A percentile compares a stretch with the other conserved stretches of the same genome.
These are phyloP conservation scores for Maudiozyma saulgeensis DNA, from an alignment of 805 yeast genomes.

Conservation along the genomic window DNA sequence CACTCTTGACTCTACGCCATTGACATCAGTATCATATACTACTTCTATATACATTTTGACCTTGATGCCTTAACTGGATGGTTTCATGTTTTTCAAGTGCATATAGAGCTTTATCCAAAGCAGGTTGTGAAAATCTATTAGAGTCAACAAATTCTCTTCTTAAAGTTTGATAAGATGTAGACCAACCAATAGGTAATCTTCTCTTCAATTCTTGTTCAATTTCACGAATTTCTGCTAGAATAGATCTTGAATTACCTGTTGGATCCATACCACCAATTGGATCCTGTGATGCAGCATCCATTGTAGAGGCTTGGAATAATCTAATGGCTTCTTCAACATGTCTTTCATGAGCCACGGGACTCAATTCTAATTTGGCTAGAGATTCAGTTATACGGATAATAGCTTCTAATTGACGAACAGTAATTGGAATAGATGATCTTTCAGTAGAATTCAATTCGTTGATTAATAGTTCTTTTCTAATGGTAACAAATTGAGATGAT, in stretches of 20 bases:
- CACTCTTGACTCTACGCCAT: background rate
- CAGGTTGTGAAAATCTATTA: slow-evolving; percentile 52
- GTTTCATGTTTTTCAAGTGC: slow-evolving; percentile 79
- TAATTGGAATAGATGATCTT: slow-evolving; percentile 92
- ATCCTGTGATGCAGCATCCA: slow-evolving; percentile 70
- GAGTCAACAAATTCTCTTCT: slow-evolving; percentile 71
- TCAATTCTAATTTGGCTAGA: slow-evolving; percentile 73
- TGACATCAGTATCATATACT: slow-evolving; percentile 29
- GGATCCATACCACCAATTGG: slow-evolving; percentile 41
- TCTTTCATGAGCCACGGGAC: slow-evolving; percentile 74
- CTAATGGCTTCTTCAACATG: slow-evolving; percentile 96
- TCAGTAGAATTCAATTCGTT: slow-evolving; percentile 77
- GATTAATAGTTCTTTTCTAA: slow-evolving; percentile 71
- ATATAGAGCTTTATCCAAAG: slow-evolving; percentile 73
- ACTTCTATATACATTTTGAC: slow-evolving; percentile 68
- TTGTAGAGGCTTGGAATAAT: slow-evolving; percentile 89
- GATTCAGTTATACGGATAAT: slow-evolving; percentile 92
- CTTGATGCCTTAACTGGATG: slow-evolving; percentile 80
- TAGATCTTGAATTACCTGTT: slow-evolving; percentile 45
- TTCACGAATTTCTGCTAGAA: slow-evolving; percentile 60
- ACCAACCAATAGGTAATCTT: slow-evolving; percentile 93
- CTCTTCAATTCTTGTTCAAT: slow-evolving; percentile 81
- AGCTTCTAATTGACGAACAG: slow-evolving; percentile 96
- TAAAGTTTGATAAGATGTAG: slow-evolving; percentile 77
- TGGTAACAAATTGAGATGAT: slow-evolving; percentile 85